A percentile compares a stretch with the other conserved stretches of the same genome.
phyloP scores from a whole-genome alignment of 495 filamentous ascomycete genomes.

The Xylaria palmicola region DNA sequence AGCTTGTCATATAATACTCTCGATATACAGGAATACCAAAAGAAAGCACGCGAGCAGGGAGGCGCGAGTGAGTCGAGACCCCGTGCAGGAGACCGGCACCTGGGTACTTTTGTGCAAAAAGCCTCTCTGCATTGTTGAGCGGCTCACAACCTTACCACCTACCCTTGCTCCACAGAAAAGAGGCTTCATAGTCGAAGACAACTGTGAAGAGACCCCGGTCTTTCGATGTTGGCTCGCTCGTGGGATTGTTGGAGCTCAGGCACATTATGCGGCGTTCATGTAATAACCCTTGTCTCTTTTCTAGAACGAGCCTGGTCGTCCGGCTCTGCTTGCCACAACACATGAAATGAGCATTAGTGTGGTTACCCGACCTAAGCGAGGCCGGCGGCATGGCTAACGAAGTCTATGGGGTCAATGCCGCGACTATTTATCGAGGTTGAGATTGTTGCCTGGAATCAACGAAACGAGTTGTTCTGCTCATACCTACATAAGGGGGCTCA shows the following conservation, averaged over 20 bases:
- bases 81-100: neutral
- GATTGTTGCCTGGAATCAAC: too few species aligned
- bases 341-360: neutral
- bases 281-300: conserved; percentile 1
- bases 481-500: too few species aligned
- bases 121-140: neutral
- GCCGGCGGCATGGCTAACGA: too few species aligned
- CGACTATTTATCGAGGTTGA: too few species aligned
- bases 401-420: too few species aligned
- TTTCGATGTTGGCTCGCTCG: neutral
- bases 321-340: neutral
- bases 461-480: too few species aligned
- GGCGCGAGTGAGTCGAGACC: neutral
- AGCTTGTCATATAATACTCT: neutral
- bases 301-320: neutral
- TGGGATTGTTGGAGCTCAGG: neutral
- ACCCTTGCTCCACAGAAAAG: conserved; percentile 8
- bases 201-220: neutral
- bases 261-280: conserved; percentile 1
- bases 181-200: neutral
- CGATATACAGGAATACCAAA: neutral
- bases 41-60: conserved; percentile 1
- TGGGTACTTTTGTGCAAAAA: neutral
- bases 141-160: neutral
- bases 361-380: too few species aligned